Conservation (phyloP, 2,329 filamentous ascomycete genomes). For the Lecanicillium sp. region DNA sequence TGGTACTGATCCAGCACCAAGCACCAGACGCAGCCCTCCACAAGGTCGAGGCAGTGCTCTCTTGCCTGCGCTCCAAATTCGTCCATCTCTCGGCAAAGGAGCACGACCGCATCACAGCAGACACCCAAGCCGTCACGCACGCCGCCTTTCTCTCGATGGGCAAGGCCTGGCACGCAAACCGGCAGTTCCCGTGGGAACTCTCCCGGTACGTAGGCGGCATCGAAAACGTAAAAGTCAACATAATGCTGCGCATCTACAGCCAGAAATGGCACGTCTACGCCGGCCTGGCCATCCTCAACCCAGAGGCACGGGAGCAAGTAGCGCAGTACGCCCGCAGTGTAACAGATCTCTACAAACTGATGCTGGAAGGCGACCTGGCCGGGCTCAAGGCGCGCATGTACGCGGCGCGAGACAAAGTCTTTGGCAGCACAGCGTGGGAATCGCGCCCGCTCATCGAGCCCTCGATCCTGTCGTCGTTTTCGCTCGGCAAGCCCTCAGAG, state of each 20-base stretch:
- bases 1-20: conserved; percentile 90
- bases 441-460: conserved; percentile 68
- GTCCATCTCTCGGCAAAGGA: conserved; percentile 80
- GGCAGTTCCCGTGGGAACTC: conserved; percentile 94
- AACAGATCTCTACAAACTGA: conserved; percentile 91
- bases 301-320: conserved; percentile 85
- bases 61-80: conserved; percentile 75
- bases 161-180: conserved; percentile 91
- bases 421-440: conserved; percentile 55
- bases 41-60: conserved; percentile 74
- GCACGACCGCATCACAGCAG: conserved; percentile 95
- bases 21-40: conserved; percentile 66
- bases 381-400: conserved; percentile 68
- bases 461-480: conserved; percentile 81
- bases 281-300: conserved; percentile 92
- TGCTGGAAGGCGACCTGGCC: conserved; percentile 75
- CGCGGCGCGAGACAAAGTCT: conserved; percentile 58
- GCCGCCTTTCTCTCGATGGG: conserved; percentile 97
- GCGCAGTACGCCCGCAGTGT: conserved; percentile 87
- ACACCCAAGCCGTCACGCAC: conserved; percentile 96
- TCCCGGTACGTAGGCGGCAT: conserved; percentile 94
- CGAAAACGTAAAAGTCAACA: conserved; percentile 98
- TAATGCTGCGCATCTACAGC: conserved; percentile 92
- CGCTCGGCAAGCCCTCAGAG: conserved; percentile 62
- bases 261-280: conserved; percentile 99